phyloP scores from a whole-genome alignment of 805 yeast genomes.

The Jamesozyma jinghongensis region DNA sequence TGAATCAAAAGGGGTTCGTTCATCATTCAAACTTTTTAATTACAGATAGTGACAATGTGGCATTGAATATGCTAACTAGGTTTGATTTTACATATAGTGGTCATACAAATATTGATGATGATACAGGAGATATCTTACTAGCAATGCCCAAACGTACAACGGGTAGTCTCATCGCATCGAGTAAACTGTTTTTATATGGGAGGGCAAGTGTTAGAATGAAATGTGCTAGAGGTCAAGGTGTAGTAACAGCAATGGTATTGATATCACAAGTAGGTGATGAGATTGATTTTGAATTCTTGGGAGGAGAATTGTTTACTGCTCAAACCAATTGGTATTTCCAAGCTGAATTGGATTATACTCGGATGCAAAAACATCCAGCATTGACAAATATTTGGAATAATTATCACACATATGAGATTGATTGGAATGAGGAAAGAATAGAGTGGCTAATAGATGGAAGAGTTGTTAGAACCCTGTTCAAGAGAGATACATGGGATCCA shows the following conservation, averaged over 20 bases:
- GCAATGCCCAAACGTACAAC: constrained; percentile 70
- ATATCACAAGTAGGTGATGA: constrained; percentile 86
- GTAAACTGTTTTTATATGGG: constrained; percentile 80
- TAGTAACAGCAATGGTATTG: constrained; percentile 71
- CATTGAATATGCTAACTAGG: constrained; percentile 53
- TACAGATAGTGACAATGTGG: constrained; percentile 32
- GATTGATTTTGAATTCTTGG: constrained; percentile 81
- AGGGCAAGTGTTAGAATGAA: constrained; percentile 57
- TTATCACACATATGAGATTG: constrained; percentile 68
- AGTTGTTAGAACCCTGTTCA: constrained; percentile 52
- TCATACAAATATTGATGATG: constrained; percentile 39
- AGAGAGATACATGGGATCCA: constrained; percentile 52
- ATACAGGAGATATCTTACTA: constrained; percentile 38
- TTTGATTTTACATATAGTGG: constrained; percentile 61
- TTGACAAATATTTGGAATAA: constrained; percentile 47
- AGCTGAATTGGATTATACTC: constrained; percentile 62
- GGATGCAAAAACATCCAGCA: constrained; percentile 28
- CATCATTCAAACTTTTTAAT: constrained; percentile 23
- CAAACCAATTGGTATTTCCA: constrained; percentile 77
- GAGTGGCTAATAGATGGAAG: constrained; percentile 68
- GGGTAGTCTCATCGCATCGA: constrained; percentile 73
- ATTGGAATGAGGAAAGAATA: constrained; percentile 68
- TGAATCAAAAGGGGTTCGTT: constrained; percentile 16
- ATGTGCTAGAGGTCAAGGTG: constrained; percentile 70
- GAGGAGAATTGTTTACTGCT: constrained; percentile 53